Base-by-base conservation (phyloP, 225 moss, liverwort and hornwort genomes). In the Straminergon stramineum region DNA sequence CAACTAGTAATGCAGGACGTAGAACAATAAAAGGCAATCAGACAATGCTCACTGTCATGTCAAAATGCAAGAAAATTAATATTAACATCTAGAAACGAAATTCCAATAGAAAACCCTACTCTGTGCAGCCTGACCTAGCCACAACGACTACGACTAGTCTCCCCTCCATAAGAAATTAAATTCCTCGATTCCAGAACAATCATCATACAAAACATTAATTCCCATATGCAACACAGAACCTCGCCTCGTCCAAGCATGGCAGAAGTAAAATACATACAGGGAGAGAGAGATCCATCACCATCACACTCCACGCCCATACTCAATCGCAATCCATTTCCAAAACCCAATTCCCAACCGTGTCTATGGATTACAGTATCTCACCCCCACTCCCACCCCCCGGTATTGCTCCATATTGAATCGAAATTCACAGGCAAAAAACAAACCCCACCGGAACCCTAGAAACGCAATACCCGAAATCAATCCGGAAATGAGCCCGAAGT, bases 391-490 rank as follows among this genome's bases (percentile, higher is more conserved):
- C 32, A 77, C 4, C 53, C 26, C 84, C 45, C 39, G 26, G 43
- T 14, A 91, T 91, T 85, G 65, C 17, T 35, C 66, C 76, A 13
- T 48, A 76, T 24, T 63, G 22, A 1, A 17, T 53, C 70, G 31
- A 78, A 90, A 66, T 90, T 84, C 78, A 52, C 56, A 65, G 2
- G 73, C 4, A 6, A 37, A 45, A 45, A 57, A 58, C 81, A 75
- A 66, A 85, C 3, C 81, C 76, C 81, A 88, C 10, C n/a, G 23
- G 48, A 91, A 91, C 91, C 91, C 91, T 91, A 91, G 91, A 91
- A 91, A 91, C 65, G 52, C 27, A 56, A 69, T 69, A 87, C 39
- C 2, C 20, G 57, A 79, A 83, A 85, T 80, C 43, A 30, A 75
- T 56, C 79, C 15, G 0, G 1, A 31, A 34, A 70, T 61, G n/a